Percentiles rank a stretch among this genome's conserved stretches.
Evolutionary conservation across 176 grass and related monocot genomes (phyloP).

Genomic region (Zoysia japonica): DNA sequence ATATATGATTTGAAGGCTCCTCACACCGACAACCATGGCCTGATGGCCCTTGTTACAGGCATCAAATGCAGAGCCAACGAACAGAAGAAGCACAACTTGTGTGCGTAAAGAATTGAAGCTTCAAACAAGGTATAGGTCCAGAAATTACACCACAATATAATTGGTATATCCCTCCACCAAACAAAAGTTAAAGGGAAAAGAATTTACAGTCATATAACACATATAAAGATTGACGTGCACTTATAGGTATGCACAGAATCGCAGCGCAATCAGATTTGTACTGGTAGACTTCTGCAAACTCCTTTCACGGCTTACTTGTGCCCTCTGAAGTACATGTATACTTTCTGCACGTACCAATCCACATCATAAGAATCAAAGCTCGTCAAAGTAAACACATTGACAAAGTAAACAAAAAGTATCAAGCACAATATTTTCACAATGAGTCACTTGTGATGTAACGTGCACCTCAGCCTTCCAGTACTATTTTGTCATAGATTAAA

Average conservation of each 20-base stretch:
- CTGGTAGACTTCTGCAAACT: conserved; percentile 1
- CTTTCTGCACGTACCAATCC: conserved; percentile 75
- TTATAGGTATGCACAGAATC: conserved; percentile 45
- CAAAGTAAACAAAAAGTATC: neutral
- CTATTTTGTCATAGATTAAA: neutral
- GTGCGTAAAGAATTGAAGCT: conserved; percentile 20
- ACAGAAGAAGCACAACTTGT: conserved; percentile 23
- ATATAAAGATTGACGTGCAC: conserved; percentile 29
- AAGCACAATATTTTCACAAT: neutral
- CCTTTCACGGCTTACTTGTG: conserved; percentile 41
- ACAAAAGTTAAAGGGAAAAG: neutral
- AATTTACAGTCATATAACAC: conserved; percentile 4
- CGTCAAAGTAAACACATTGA: conserved; percentile 16
- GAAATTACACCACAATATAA: conserved; percentile 33
- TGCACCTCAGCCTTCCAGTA: neutral
- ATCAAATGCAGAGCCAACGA: neutral
- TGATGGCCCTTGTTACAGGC: conserved; percentile 4
- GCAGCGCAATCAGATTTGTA: conserved; percentile 21
- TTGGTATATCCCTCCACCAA: neutral
- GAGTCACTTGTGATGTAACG: conserved; percentile 6
- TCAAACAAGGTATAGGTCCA: conserved; percentile 19
- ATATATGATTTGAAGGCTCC: too few relatives aligned
- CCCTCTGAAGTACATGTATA: conserved; percentile 94
- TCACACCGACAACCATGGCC: neutral
- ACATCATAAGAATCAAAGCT: neutral